Percentiles rank a stretch among this genome's conserved stretches.
phyloP scores from a whole-genome alignment of 2,329 filamentous ascomycete genomes.

The Calonectria pteridis region DNA sequence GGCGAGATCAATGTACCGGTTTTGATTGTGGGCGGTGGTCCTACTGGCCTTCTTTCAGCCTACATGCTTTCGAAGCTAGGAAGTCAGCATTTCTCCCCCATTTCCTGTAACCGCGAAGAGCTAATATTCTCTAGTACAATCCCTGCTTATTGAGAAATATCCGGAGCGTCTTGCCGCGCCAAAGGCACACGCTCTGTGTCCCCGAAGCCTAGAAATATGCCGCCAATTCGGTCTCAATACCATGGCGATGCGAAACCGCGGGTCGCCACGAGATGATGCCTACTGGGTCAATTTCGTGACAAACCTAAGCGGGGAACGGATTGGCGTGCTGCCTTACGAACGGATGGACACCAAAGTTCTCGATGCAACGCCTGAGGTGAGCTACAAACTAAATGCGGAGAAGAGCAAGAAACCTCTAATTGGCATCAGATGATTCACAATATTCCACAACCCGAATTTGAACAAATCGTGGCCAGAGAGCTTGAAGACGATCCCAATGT shows the following conservation, averaged over 20 bases:
- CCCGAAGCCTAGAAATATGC: conserved; percentile 23
- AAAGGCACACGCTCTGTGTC: conserved; percentile 21
- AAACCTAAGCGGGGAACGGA: conserved; percentile 18
- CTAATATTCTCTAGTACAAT: conserved; percentile 10
- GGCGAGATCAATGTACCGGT: conserved; percentile 1
- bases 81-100: neutral
- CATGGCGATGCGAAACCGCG: conserved; percentile 3
- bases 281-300: conserved; percentile 27
- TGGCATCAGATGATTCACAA: conserved; percentile 54
- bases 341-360: conserved; percentile 22
- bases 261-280: conserved; percentile 15
- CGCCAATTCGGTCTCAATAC: conserved; percentile 25
- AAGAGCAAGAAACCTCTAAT: neutral
- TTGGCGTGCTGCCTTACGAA: conserved; percentile 22
- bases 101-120: neutral
- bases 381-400: neutral
- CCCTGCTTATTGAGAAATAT: conserved; percentile 22
- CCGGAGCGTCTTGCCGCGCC: conserved; percentile 20
- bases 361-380: conserved; percentile 17
- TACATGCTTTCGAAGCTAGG: conserved; percentile 25
- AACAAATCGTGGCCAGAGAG: conserved; percentile 43
- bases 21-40: conserved; percentile 19
- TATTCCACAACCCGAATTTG: conserved; percentile 56
- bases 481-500: conserved; percentile 41
- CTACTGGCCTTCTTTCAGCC: conserved; percentile 17